phyloP scores from a whole-genome alignment of 2,329 filamentous ascomycete species.

The Aspergillus candidus region DNA sequence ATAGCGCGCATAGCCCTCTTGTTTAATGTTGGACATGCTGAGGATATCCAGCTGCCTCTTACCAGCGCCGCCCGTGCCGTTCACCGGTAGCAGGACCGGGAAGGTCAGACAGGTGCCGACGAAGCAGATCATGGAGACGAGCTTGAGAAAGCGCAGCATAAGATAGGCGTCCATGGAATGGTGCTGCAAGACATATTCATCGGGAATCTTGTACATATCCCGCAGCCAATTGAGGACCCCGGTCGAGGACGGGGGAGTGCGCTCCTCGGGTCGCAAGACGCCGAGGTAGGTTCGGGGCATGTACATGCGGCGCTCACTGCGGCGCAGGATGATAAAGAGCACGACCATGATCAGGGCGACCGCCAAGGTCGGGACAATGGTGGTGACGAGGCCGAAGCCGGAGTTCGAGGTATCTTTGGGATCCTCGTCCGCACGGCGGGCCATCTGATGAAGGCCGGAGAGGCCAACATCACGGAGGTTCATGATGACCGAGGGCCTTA shows the following conservation, averaged over 20 bases:
- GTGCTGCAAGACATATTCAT: slow-evolving; percentile 79
- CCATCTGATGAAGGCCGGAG: slow-evolving; percentile 14
- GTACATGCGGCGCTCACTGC: slow-evolving; percentile 46
- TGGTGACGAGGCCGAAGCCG: slow-evolving; percentile 44
- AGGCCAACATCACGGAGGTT: slow-evolving; percentile 12
- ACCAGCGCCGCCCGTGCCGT: slow-evolving; percentile 68
- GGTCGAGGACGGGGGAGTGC: slow-evolving; percentile 53
- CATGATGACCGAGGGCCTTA: slow-evolving; percentile 10
- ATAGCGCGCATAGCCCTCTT: slow-evolving; percentile 55
- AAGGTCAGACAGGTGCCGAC: slow-evolving; percentile 79
- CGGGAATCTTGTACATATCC: slow-evolving; percentile 60
- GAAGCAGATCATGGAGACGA: slow-evolving; percentile 70
- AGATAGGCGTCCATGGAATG: slow-evolving; percentile 90
- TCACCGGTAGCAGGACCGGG: slow-evolving; percentile 83
- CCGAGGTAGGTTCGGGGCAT: slow-evolving; percentile 52
- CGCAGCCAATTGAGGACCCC: slow-evolving; percentile 63
- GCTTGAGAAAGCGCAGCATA: slow-evolving; percentile 80
- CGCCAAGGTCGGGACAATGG: slow-evolving; percentile 43
- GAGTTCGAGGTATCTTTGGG: slow-evolving; percentile 27
- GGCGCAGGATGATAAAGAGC: slow-evolving; percentile 48
- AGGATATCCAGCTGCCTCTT: slow-evolving; percentile 67
- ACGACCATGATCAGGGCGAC: slow-evolving; percentile 42
- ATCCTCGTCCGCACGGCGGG: slow-evolving; percentile 11
- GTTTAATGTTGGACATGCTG: slow-evolving; percentile 67
- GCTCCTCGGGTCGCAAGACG: slow-evolving; percentile 47